Evolutionary conservation across 805 yeast genomes (phyloP).

Genomic region (Metschnikowia kunwiensis): DNA sequence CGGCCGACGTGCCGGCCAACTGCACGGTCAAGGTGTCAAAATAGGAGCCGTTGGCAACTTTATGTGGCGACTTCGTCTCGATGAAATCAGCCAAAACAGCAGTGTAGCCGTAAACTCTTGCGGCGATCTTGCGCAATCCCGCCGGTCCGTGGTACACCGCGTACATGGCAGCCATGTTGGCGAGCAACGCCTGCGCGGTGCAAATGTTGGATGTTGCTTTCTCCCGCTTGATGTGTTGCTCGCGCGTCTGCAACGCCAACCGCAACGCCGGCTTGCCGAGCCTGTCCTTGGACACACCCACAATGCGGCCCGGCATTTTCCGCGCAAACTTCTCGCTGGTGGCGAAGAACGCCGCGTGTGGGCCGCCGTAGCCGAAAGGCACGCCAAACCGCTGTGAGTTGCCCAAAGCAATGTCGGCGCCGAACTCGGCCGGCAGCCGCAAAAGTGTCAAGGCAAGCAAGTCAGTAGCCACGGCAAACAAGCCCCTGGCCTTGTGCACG

Average conservation of each 20-base stretch:
- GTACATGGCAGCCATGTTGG: constrained; percentile 93
- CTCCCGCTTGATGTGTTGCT: constrained; percentile 96
- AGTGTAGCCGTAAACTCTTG: constrained; percentile 72
- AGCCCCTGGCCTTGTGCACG: constrained; percentile 69
- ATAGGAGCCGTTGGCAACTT: constrained; percentile 58
- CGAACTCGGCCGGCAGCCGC: constrained; percentile 78
- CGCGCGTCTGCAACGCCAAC: constrained; percentile 95
- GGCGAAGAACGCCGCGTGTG: constrained; percentile 97
- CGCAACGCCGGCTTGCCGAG: constrained; percentile 86
- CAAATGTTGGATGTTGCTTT: constrained; percentile 97
- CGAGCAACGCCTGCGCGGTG: constrained; percentile 95
- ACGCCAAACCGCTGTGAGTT: constrained; percentile 95
- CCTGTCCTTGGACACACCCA: constrained; percentile 90
- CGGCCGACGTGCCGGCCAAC: constrained; percentile 50
- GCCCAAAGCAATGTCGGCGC: constrained; percentile 92
- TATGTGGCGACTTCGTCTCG: constrained; percentile 32
- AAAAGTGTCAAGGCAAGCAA: constrained; percentile 82
- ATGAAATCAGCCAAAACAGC: constrained; percentile 65
- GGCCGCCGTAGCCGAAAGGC: constrained; percentile 98
- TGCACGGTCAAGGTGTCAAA: constrained; percentile 84
- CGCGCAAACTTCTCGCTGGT: constrained; percentile 77
- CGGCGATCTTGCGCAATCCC: constrained; percentile 77
- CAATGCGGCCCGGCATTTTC: constrained; percentile 94
- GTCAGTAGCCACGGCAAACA: constrained; percentile 87
- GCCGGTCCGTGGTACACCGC: constrained; percentile 95